These are phyloP conservation scores for Stylosanthes scabra DNA, from an alignment of 331 rosid species.

Conservation along the genomic window DNA sequence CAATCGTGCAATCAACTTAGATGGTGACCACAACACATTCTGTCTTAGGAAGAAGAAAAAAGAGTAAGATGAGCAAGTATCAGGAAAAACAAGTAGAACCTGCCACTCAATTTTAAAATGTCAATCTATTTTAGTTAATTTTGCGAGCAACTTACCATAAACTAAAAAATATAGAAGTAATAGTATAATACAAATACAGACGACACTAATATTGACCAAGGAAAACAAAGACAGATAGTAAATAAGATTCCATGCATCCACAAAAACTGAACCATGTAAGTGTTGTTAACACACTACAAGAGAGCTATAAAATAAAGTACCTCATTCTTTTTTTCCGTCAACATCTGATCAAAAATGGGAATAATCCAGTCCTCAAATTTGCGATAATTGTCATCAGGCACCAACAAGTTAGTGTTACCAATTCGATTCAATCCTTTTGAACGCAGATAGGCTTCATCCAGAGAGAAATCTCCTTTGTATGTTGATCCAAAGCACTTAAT, in stretches of 20 bases:
- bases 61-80: not conserved
- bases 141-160: not conserved
- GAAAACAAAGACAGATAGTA: conserved; percentile 1
- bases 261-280: not conserved
- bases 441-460: conserved; percentile 73
- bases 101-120: not conserved
- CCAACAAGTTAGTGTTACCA: conserved; percentile 95
- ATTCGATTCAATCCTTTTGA: conserved; percentile 93
- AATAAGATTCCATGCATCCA: not conserved
- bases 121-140: conserved; percentile 7
- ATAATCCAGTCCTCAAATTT: conserved; percentile 96
- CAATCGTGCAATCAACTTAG: conserved; percentile 79
- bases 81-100: not conserved
- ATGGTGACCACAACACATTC: conserved; percentile 84
- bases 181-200: not conserved
- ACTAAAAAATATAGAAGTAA: not conserved
- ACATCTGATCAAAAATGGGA: conserved; percentile 90
- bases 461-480: conserved; percentile 76
- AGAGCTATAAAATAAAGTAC: conserved; percentile 44
- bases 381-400: conserved; percentile 89
- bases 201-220: not conserved
- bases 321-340: conserved; percentile 76
- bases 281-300: not conserved
- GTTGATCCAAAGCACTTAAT: conserved; percentile 95
- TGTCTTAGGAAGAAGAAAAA: conserved; percentile 31